Base-by-base conservation (phyloP, 2,329 filamentous ascomycete genomes). In the Fusarium irregulare region DNA sequence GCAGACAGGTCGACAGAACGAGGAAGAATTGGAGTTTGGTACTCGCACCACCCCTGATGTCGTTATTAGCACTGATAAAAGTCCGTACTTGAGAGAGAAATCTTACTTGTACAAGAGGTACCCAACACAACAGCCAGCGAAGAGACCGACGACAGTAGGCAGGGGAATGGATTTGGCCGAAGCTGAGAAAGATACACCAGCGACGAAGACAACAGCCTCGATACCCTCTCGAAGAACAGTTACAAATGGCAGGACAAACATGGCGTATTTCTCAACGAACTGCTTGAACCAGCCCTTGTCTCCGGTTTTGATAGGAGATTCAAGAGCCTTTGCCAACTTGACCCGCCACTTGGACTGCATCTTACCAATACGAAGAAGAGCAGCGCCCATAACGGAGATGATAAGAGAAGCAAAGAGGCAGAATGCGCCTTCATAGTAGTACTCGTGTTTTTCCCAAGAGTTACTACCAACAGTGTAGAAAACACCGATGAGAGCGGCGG, bases 201-300 rank as follows among this genome's bases (percentile, higher is more conserved):
- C 93, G 56, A 97, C 89, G 78, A 97, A 97, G 25, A 97, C 87
- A 37, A 97, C 91, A 1, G 92, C 93, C 78, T 97, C 94, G 30
- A 97, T 87, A 4, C 93, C 94, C 78, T 97, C 93, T 37, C 94
- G 86, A 16, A 97, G 82, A n/a, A 96, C 91, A 0, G 93, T 97
- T 77, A 97, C 86, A 80, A 97, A 97, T 2, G 94, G 94, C 57
- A 97, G 83, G 47, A 93, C 80, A 78, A 97, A 96, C 91, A 97
- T 93, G 76, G 90, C 89, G 76, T 97, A 96, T 78, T 92, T 93
- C 78, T 94, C 91, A 21, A 85, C 80, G 81, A 88, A 92, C 58
- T 83, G 80, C 80, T 91, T 91, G 67, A 94, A 53, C 75, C 83
- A 82, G 25, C 76, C 76, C 5, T 76, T 77, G 18, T 79, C 76